Evolutionary conservation across 768 basidiomycete species (phyloP), one percentile per base, ranked within the genome.

Genomic region (Podaxis sp.): DNA sequence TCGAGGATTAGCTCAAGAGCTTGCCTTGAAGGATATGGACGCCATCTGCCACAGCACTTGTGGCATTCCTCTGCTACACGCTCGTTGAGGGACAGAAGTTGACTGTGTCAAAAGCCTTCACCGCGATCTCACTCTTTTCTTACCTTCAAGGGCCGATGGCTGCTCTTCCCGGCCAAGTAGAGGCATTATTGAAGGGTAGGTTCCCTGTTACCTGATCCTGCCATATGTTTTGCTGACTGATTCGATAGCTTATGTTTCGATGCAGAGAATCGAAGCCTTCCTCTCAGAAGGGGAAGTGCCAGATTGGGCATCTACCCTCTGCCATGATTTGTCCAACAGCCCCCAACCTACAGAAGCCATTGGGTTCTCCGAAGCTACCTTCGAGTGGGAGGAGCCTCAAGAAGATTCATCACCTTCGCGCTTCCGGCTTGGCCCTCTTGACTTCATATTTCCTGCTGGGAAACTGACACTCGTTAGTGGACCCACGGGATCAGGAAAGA

Each of bases 21-120:
- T 15, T 5, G 11, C 2, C 7, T 28, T 44, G n/a, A 62, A 89
- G 87, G 87, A 83, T 80, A 24, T 90, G 88, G 88, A 84, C 89
- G 67, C 88, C 88, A 22, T 88, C 87, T 17, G 87, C 87, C 2
- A 88, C 85, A 7, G 84, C 87, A 11, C 76, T 89, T 11, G 75
- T 77, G 3, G 81, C 87, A 2, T 90, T 89, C 71, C 74, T 87
- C 46, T 87, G 82, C 67, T 90, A 87, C 66, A 89, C 91, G 7
- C 73, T 89, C 22, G 76, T 91, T 48, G 89, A 86, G 5, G 80
- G 82, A 15, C 71, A 90, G 64, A 81, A 78, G 24, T 73, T 94
- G 20, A 93, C 91, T 0, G 89, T 93, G 3, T 87, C 90, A 0
- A 87, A 88, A 64, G 92, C 91, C 0, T 94, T 94, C 75, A 91